Conservation (phyloP, 805 yeast species). For the Sugiyamaella valdiviana region DNA sequence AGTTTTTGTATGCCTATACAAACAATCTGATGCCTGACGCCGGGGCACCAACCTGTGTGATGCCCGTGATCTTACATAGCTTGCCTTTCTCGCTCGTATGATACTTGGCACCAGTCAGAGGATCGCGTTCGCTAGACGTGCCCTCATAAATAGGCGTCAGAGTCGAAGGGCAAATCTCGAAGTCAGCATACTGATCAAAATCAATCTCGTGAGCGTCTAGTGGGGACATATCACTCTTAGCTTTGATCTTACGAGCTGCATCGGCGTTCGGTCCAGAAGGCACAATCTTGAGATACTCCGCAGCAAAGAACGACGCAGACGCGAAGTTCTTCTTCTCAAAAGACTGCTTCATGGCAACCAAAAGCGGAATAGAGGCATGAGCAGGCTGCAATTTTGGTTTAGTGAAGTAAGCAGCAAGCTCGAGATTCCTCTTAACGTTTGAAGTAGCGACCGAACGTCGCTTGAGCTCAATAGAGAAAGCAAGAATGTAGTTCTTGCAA, state of each 20-base stretch:
- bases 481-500: conserved; percentile 87
- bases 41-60: conserved; percentile 82
- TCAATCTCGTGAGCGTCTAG: conserved; percentile 85
- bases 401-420: conserved; percentile 93
- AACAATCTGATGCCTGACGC: conserved; percentile 74
- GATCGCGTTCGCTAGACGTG: conserved; percentile 61
- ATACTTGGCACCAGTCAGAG: conserved; percentile 86
- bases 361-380: conserved; percentile 81
- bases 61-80: conserved; percentile 64
- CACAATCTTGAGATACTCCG: conserved; percentile 66
- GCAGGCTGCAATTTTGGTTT: conserved; percentile 72
- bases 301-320: conserved; percentile 84
- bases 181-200: conserved; percentile 87
- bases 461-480: conserved; percentile 81
- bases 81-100: conserved; percentile 71
- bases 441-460: conserved; percentile 72
- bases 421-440: conserved; percentile 75
- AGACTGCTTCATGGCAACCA: conserved; percentile 91
- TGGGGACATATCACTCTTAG: conserved; percentile 71
- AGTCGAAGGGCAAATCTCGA: conserved; percentile 82
- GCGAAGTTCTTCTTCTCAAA: conserved; percentile 84
- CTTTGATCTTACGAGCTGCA: conserved; percentile 76
- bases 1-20: conserved; percentile 14
- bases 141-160: conserved; percentile 85
- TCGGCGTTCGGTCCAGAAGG: conserved; percentile 59